Base-by-base conservation (phyloP, 352 stramenopile genomes). In the Globisporangium heterothallicum region DNA sequence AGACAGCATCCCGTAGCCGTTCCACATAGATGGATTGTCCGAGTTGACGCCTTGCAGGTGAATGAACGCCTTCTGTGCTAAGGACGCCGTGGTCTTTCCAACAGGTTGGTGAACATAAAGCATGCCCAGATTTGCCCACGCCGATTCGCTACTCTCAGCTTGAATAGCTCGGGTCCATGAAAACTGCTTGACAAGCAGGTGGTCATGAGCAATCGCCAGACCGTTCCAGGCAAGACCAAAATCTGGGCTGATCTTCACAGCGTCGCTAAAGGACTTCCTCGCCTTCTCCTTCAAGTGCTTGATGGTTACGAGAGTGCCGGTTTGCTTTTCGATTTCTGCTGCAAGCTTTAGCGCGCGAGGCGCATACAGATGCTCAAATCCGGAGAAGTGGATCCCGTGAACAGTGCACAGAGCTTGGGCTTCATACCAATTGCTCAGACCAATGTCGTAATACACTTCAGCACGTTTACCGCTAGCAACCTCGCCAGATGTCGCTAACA, bases 41-140 rank as follows among this genome's bases (percentile, higher is more conserved):
- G 82, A 58, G 45, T 91, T 93, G 14, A 95, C 72, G 8, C 74
- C 79, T 44, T 95, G 82, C 12, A 95, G 52, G 32, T 90, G 78
- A n/a, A 93, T 62, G 30, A 95, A 84, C 13, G 79, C 78, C 22
- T 86, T 80, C 45, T 86, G 82, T 8, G 84, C 80, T 36, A 92
- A 48, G 12, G 69, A 64, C 7, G 69, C 52, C 29, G 63, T 43
- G 27, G 57, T 35, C 26, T 69, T 56, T 1, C 49, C 36, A 49
- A 78, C 62, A 27, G 56, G 61, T 3, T 86, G 66, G 2, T 50
- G 59, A 16, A 89, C 61, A 48, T 93, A 95, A 18, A 95, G 67
- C 77, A 93, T 87, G 21, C 82, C 84, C 1, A 95, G 42, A 58
- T 95, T 95, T 13, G 84, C 77, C 82, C 84, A 95, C 19, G 84